A percentile compares a stretch with the other conserved stretches of the same genome.
Evolutionary conservation across 495 filamentous ascomycete genomes (phyloP).

Genomic region (Parathielavia hyrcaniae): DNA sequence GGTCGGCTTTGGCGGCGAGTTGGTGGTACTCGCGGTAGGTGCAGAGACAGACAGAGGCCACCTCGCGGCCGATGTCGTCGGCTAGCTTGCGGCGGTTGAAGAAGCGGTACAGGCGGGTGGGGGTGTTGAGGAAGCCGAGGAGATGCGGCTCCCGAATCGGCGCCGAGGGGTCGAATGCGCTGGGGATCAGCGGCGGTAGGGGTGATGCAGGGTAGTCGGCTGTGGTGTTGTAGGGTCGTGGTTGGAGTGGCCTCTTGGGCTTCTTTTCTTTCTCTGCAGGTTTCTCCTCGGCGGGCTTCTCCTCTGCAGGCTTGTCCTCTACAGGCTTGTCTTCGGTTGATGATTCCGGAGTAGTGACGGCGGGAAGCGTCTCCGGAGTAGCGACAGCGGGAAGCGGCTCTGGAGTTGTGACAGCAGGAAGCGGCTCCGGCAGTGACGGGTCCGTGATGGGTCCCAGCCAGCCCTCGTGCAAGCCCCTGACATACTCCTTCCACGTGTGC

Average conservation of each 20-base stretch:
- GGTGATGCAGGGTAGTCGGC: conserved; percentile 58
- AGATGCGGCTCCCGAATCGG: conserved; percentile 79
- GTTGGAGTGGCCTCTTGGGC: conserved; percentile 45
- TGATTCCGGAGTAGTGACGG: conserved; percentile 20
- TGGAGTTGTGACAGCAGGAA: conserved; percentile 20
- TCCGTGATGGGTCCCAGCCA: conserved; percentile 77
- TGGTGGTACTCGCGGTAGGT: conserved; percentile 46
- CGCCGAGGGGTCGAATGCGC: conserved; percentile 56
- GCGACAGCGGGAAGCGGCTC: no score
- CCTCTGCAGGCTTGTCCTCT: conserved; percentile 33
- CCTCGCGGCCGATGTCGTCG: conserved; percentile 81
- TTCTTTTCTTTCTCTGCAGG: conserved; percentile 40
- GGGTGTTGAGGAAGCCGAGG: conserved; percentile 89
- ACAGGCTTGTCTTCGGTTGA: conserved; percentile 25
- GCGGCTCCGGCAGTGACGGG: conserved; percentile 31
- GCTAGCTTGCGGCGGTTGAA: conserved; percentile 79
- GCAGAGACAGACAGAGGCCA: conserved; percentile 75
- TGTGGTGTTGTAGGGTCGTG: conserved; percentile 60
- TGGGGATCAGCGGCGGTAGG: conserved; percentile 56
- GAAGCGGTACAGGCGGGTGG: conserved; percentile 79
- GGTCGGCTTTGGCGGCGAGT: conserved; percentile 18
- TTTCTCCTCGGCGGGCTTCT: conserved; percentile 37
- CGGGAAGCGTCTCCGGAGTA: conserved; percentile 28
- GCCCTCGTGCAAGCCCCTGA: conserved; percentile 88
- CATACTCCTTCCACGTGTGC: conserved; percentile 96